These are phyloP conservation scores for Umbelopsis sp. DNA, from an alignment of 192 early-diverging fungal genomes.

Conservation along the genomic window DNA sequence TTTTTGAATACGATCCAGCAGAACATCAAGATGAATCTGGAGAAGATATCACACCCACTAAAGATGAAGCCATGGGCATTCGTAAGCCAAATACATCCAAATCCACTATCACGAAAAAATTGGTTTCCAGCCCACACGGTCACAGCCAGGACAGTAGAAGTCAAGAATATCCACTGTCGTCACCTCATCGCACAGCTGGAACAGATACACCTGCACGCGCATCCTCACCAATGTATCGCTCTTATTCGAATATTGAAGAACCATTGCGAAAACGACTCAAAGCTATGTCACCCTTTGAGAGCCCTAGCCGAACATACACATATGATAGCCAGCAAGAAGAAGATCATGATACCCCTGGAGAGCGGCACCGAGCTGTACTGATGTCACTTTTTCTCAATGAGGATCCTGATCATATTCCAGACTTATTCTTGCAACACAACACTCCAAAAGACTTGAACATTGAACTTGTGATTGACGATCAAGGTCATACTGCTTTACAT, in stretches of 20 bases:
- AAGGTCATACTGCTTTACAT: constrained; percentile 92
- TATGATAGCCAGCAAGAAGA: constrained; percentile 18
- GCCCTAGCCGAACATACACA: not conserved
- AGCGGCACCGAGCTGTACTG: constrained; percentile 72
- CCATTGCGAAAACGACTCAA: not conserved
- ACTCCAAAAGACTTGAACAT: constrained; percentile 64
- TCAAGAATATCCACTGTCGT: constrained; percentile 29
- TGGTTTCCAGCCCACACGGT: not conserved
- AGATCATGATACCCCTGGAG: constrained; percentile 38
- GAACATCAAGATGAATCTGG: constrained; percentile 31
- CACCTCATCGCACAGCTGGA: constrained; percentile 31
- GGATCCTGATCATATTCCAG: constrained; percentile 62
- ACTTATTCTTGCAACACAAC: constrained; percentile 33
- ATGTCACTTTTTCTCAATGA: constrained; percentile 87
- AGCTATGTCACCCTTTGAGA: constrained; percentile 6
- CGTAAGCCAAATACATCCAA: constrained; percentile 23
- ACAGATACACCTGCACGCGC: constrained; percentile 3
- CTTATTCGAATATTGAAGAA: constrained; percentile 17
- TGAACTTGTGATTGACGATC: constrained; percentile 89
- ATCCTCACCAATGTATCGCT: constrained; percentile 16
- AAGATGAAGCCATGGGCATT: constrained; percentile 44
- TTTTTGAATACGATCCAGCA: constrained; percentile 81
- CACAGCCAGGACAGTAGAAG: constrained; percentile 18
- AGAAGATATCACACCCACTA: constrained; percentile 43
- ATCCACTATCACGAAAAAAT: constrained; percentile 15